Evolutionary conservation across 345 rosid species (phyloP).

Genomic region (Citrus cavaleriei): DNA sequence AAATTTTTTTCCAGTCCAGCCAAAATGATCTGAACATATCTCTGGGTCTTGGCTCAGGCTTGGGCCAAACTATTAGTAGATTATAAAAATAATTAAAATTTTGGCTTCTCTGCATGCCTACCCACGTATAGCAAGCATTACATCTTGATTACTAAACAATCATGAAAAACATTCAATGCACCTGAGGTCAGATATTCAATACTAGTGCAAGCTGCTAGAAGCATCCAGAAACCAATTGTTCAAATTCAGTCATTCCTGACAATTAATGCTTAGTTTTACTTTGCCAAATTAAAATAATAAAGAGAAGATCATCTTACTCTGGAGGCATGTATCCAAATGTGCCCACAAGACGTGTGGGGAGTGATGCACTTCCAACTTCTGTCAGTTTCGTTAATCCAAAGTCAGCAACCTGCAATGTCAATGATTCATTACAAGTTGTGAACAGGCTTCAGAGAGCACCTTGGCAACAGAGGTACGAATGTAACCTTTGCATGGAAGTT

Average conservation of each 20-base stretch:
- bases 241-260: not conserved
- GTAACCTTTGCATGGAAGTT: conserved; percentile 80
- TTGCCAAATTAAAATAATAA: not conserved
- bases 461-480: not conserved
- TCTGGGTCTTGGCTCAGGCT: not conserved
- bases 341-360: conserved; percentile 78
- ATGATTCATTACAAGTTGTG: conserved; percentile 2
- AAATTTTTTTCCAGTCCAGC: not conserved
- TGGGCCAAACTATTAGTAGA: not conserved
- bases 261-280: not conserved
- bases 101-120: too few relatives aligned
- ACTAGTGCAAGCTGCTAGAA: not conserved
- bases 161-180: not conserved
- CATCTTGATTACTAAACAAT: not conserved
- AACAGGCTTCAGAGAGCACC: conserved; percentile 3
- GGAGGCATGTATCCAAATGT: conserved; percentile 99
- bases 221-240: not conserved
- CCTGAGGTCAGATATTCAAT: not conserved
- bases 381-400: conserved; percentile 89
- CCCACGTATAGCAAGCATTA: not conserved
- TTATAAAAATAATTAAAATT: not conserved
- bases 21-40: not conserved
- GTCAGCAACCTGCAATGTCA: conserved; percentile 75
- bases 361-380: conserved; percentile 70
- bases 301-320: conserved; percentile 51